Conservation (phyloP, 371 early-diverging fungal species). For the Rhizopus microsporus region DNA sequence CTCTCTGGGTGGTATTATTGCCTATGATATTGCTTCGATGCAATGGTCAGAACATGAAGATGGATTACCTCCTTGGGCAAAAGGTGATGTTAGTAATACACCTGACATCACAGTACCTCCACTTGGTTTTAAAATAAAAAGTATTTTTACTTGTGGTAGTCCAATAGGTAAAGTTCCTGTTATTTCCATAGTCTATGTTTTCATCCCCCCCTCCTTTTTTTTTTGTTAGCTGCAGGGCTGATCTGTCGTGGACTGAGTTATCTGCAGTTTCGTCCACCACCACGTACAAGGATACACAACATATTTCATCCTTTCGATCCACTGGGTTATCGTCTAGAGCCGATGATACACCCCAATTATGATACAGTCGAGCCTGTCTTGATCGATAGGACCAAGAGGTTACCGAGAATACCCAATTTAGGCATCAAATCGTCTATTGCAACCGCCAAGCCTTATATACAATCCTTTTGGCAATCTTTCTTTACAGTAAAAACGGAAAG, state of each 20-base stretch:
- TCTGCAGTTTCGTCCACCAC: conserved; percentile 54
- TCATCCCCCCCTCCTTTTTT: neutral
- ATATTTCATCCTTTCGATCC: conserved; percentile 74
- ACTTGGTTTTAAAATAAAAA: conserved; percentile 41
- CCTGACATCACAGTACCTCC: conserved; percentile 27
- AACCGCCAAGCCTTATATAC: conserved; percentile 24
- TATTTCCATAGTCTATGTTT: conserved; percentile 2
- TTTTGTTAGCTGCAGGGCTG: conserved; percentile 50
- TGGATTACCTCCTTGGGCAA: conserved; percentile 24
- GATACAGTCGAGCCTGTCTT: conserved; percentile 54
- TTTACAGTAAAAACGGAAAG: neutral
- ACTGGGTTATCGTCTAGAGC: conserved; percentile 70
- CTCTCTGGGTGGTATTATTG: conserved; percentile 68
- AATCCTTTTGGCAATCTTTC: conserved; percentile 24
- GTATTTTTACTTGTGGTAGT: conserved; percentile 59
- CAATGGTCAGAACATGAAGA: conserved; percentile 39
- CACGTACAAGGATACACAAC: conserved; percentile 56
- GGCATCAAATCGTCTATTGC: conserved; percentile 34
- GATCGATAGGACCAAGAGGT: conserved; percentile 15
- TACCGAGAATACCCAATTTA: conserved; percentile 34
- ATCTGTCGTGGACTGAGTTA: conserved; percentile 63
- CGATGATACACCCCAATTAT: conserved; percentile 58
- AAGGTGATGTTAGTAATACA: conserved; percentile 9
- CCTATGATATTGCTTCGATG: conserved; percentile 59
- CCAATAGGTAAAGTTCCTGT: conserved; percentile 48